Percentiles rank a stretch among this genome's conserved stretches.
Evolutionary conservation across 192 early-diverging fungal genomes (phyloP).

Genomic region (Backusella tarrabulga): DNA sequence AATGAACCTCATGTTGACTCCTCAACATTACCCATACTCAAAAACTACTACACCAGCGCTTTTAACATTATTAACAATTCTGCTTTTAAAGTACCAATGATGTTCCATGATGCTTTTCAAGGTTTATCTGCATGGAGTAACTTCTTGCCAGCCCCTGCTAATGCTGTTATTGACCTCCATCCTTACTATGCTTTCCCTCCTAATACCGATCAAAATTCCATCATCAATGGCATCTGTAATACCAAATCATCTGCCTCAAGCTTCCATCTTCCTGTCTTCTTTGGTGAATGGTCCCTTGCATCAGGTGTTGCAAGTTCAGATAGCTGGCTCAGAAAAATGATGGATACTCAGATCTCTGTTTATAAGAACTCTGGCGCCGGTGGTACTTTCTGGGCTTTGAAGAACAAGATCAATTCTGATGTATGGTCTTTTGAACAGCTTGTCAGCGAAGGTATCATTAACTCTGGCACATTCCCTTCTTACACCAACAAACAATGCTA

Average conservation of each 20-base stretch:
- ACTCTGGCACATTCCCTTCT: conserved; percentile 17
- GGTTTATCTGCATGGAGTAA: conserved; percentile 31
- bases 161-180: conserved; percentile 32
- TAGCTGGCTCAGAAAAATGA: conserved; percentile 22
- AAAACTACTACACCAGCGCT: conserved; percentile 41
- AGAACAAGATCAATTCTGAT: conserved; percentile 29
- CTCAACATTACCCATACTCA: conserved; percentile 25
- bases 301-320: conserved; percentile 7
- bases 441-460: conserved; percentile 21
- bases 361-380: conserved; percentile 20
- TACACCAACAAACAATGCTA: conserved; percentile 28
- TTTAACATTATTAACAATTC: conserved; percentile 33
- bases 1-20: conserved; percentile 43
- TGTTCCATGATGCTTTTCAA: conserved; percentile 49
- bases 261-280: conserved; percentile 31
- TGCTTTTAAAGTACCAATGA: conserved; percentile 29
- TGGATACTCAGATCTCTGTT: conserved; percentile 28
- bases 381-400: conserved; percentile 29
- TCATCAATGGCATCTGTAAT: conserved; percentile 19
- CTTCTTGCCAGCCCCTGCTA: conserved; percentile 36
- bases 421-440: conserved; percentile 32
- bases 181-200: conserved; percentile 31
- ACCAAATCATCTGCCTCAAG: background rate
- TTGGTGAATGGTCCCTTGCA: conserved; percentile 31
- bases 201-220: background rate